These are phyloP conservation scores for Trichoderma cornu-damae DNA, from an alignment of 2,329 filamentous ascomycete species.

Conservation along the genomic window DNA sequence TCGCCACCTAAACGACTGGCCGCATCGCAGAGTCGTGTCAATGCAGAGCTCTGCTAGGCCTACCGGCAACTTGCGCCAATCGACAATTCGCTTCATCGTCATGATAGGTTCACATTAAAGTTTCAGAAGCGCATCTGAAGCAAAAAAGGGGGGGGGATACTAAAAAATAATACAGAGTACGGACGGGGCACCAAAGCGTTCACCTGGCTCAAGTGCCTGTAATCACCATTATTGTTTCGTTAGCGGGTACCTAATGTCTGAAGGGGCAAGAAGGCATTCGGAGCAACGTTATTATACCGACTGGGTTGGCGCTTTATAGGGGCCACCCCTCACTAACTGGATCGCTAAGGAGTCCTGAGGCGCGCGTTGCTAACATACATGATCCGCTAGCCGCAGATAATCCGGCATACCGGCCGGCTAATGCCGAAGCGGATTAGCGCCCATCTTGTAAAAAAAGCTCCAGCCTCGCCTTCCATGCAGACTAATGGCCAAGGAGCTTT, in stretches of 20 bases:
- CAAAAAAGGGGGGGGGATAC: background rate
- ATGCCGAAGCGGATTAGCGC: constrained; percentile 26
- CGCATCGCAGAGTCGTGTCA: constrained; percentile 88
- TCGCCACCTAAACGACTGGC: constrained; percentile 95
- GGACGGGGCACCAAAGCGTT: too few relatives aligned
- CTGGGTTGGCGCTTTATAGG: background rate
- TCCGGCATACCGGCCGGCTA: constrained; percentile 7
- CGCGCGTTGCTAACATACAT: constrained; percentile 5
- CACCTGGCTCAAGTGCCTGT: background rate
- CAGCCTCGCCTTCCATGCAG: constrained; percentile 36
- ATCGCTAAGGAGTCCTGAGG: constrained; percentile 1
- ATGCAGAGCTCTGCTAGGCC: constrained; percentile 83
- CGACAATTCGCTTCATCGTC: constrained; percentile 50
- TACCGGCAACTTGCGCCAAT: constrained; percentile 84
- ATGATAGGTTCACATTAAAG: constrained; percentile 23
- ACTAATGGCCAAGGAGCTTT: constrained; percentile 24
- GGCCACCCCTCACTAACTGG: too few relatives aligned
- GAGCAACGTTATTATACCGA: too few relatives aligned
- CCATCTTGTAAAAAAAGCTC: constrained; percentile 39
- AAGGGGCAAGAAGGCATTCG: too few relatives aligned
- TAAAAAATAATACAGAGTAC: background rate
- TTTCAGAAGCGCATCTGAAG: background rate
- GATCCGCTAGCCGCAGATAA: constrained; percentile 20
- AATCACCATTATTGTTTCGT: background rate
- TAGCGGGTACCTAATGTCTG: too few relatives aligned